These are phyloP conservation scores for Podospora tetraspora DNA, from an alignment of 495 filamentous ascomycete species.

Conservation along the genomic window DNA sequence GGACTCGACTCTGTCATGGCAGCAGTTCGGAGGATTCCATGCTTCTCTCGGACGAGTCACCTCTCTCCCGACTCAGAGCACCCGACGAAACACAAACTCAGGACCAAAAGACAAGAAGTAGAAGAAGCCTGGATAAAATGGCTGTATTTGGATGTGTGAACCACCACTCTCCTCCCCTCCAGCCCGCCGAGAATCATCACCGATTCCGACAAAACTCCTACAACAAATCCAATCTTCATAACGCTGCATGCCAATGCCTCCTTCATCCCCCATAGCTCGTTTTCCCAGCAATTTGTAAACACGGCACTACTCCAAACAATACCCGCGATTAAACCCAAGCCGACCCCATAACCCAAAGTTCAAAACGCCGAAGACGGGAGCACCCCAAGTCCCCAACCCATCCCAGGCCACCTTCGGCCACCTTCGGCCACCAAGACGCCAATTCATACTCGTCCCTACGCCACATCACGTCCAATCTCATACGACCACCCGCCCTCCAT, in stretches of 20 bases:
- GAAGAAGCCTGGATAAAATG: background rate
- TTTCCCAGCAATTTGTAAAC: background rate
- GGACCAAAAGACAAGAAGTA: background rate
- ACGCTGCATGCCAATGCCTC: constrained; percentile 1
- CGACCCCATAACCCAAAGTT: background rate
- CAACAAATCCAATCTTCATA: background rate
- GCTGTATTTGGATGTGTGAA: background rate
- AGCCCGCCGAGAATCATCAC: background rate
- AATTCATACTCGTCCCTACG: constrained; percentile 14
- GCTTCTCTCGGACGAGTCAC: background rate
- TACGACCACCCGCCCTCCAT: constrained; percentile 85
- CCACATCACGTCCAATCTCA: constrained; percentile 44
- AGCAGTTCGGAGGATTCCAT: too few species aligned
- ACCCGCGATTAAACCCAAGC: background rate
- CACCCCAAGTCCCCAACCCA: background rate
- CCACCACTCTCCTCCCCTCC: background rate
- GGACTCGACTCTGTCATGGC: background rate
- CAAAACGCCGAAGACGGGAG: background rate
- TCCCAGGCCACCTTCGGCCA: background rate
- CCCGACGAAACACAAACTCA: background rate
- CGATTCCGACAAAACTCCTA: constrained; percentile 1
- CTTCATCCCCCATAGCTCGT: background rate
- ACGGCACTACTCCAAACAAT: background rate
- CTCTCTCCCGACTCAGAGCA: background rate
- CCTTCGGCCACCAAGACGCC: background rate